A percentile compares a stretch with the other conserved stretches of the same genome.
phyloP scores from a whole-genome alignment of 2,329 filamentous ascomycete genomes.

The Neofusicoccum umdonicola region DNA sequence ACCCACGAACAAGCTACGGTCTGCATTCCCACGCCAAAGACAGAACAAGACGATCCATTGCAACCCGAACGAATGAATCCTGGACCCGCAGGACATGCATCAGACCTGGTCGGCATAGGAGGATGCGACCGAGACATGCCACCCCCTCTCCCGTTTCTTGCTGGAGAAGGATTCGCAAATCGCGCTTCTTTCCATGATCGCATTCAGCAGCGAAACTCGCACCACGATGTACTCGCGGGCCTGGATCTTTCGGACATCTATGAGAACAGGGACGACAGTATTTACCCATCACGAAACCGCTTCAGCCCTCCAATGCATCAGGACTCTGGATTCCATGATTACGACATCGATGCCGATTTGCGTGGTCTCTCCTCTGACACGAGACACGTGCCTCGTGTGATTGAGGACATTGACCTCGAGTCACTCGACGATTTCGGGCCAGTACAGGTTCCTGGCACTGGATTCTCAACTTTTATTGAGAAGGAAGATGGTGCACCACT shows the following conservation, averaged over 20 bases:
- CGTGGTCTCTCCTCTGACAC: background rate
- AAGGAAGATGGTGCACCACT: background rate
- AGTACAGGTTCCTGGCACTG: background rate
- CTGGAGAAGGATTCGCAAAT: constrained; percentile 10
- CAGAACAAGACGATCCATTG: constrained; percentile 31
- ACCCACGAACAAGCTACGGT: constrained; percentile 34
- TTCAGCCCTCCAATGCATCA: constrained; percentile 33
- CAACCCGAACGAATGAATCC: background rate
- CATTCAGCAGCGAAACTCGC: constrained; percentile 27
- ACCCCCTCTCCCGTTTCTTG: background rate
- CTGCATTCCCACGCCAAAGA: constrained; percentile 34
- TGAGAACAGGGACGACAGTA: constrained; percentile 16
- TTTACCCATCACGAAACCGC: background rate
- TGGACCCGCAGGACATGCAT: background rate
- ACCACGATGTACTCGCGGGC: constrained; percentile 14
- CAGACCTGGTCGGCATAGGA: background rate
- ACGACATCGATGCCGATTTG: constrained; percentile 18
- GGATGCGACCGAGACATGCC: background rate
- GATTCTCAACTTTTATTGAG: background rate
- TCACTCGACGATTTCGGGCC: background rate
- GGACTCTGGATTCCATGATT: constrained; percentile 36
- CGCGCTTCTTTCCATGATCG: constrained; percentile 36
- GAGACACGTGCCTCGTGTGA: background rate
- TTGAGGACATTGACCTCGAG: background rate
- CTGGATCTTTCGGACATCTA: constrained; percentile 23